These are phyloP conservation scores for Neurospora sp. DNA, from an alignment of 495 filamentous ascomycete genomes.

Conservation along the genomic window DNA sequence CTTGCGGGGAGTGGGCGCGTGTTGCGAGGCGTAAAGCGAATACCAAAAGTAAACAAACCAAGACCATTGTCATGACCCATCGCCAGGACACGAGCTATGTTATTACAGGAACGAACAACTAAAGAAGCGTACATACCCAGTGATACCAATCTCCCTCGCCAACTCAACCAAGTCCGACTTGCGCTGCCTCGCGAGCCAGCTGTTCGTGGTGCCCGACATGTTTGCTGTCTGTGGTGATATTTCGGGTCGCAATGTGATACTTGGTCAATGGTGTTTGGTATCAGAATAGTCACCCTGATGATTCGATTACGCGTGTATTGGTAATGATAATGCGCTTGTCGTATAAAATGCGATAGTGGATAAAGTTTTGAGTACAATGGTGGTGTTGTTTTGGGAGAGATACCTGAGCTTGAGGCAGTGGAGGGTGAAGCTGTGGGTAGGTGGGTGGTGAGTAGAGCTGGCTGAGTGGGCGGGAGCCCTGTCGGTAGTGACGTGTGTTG, in stretches of 20 bases:
- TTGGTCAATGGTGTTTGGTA: constrained; percentile 3
- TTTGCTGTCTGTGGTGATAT: constrained; percentile 5
- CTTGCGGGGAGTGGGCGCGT: neutral
- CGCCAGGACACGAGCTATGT: neutral
- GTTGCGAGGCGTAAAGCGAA: neutral
- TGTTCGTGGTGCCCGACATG: constrained; percentile 36
- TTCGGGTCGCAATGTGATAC: neutral
- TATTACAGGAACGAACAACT: constrained; percentile 1
- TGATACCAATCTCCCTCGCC: constrained; percentile 60
- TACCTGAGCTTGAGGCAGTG: neutral
- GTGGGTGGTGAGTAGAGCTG: neutral
- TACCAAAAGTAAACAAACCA: neutral
- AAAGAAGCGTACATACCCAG: constrained; percentile 46
- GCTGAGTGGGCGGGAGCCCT: neutral
- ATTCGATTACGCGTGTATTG: constrained; percentile 16
- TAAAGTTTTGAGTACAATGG: neutral
- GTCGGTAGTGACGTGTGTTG: neutral
- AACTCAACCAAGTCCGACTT: constrained; percentile 74
- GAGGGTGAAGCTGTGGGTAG: neutral
- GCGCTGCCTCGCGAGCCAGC: constrained; percentile 75
- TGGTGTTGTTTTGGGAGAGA: neutral
- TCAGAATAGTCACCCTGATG: constrained; percentile 18
- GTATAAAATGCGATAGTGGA: neutral
- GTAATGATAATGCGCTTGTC: neutral
- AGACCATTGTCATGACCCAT: neutral